Evolutionary conservation across 805 yeast species (phyloP), one percentile per base, ranked within the genome.

Genomic region (Diddensiella transvaalensis): DNA sequence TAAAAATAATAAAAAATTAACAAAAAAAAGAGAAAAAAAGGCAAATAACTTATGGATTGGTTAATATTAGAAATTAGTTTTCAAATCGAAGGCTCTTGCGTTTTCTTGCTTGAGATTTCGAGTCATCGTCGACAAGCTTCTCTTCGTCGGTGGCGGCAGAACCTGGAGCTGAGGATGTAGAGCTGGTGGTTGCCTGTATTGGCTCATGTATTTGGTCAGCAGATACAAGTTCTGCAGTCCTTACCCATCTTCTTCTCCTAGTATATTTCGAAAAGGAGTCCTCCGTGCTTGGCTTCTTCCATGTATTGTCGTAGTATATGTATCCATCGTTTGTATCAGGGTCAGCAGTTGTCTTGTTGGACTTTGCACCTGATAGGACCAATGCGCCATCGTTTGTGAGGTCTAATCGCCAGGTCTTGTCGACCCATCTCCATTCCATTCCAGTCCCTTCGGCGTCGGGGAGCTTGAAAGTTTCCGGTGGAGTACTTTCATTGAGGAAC

Each of bases 401-500:
- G 68, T 91, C 99, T 50, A 90, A 73, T 57, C 90, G 73, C 99
- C 99, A 91, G 0, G 89, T 77, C 62, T 80, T 80, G 65, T 93
- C 98, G 17, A 90, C 87, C 98, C 98, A 93, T 63, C 85, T 77
- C 98, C 98, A 93, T 18, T 75, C 73, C 74, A 90, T 81, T 4
- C 86, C 87, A 3, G 82, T 74, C 15, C 76, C 76, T 17, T 72
- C 77, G 37, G 84, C 79, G 49, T 76, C 87, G 2, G 99, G 98
- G 49, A 91, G 71, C 63, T 82, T 80, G 67, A 91, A 91, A 17
- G 75, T 68, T 3, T 85, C 93, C 17, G 90, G 83, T 5, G 89
- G 73, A 3, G 85, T 80, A 1, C 87, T 78, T 63, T 89, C 96
- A 65, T 90, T 91, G 53, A 89, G 72, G 61, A 89, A 90, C 65